Conservation (phyloP, 176 grass and related monocot genomes). For the Puccinellia tenuiflora region DNA sequence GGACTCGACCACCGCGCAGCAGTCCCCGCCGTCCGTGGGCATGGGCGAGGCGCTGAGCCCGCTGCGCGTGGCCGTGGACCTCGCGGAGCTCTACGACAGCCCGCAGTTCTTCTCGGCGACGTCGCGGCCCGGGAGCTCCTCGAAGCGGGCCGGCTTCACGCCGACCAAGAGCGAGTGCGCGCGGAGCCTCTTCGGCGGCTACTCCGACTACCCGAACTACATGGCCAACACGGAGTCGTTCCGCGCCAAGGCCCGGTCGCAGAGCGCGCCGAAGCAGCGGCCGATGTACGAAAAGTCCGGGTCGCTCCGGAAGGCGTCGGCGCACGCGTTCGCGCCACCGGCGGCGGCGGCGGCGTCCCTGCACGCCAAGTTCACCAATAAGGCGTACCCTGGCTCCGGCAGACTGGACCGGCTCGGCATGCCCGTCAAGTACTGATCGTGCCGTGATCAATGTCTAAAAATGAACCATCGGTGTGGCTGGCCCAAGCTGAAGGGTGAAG, state of each 20-base stretch:
- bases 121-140: constrained; percentile 60
- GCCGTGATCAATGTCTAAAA: not conserved
- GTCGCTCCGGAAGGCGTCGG: constrained; percentile 43
- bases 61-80: constrained; percentile 32
- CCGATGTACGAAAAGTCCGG: constrained; percentile 53
- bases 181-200: constrained; percentile 63
- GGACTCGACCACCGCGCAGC: constrained; percentile 61
- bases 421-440: constrained; percentile 53
- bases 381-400: constrained; percentile 75
- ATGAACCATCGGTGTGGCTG: not conserved
- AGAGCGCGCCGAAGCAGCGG: constrained; percentile 83
- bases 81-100: constrained; percentile 59
- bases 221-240: constrained; percentile 96
- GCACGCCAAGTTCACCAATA: constrained; percentile 66
- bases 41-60: constrained; percentile 56
- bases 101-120: constrained; percentile 76
- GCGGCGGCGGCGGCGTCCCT: constrained; percentile 24
- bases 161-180: constrained; percentile 82
- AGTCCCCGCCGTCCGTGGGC: constrained; percentile 63
- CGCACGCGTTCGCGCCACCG: constrained; percentile 13
- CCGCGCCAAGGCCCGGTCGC: constrained; percentile 74
- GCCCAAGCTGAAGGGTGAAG: not conserved
- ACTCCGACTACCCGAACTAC: constrained; percentile 87
- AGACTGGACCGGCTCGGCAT: constrained; percentile 67
- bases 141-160: constrained; percentile 57